Conservation (phyloP, 192 early-diverging fungal genomes). For the Entomortierella parvispora region DNA sequence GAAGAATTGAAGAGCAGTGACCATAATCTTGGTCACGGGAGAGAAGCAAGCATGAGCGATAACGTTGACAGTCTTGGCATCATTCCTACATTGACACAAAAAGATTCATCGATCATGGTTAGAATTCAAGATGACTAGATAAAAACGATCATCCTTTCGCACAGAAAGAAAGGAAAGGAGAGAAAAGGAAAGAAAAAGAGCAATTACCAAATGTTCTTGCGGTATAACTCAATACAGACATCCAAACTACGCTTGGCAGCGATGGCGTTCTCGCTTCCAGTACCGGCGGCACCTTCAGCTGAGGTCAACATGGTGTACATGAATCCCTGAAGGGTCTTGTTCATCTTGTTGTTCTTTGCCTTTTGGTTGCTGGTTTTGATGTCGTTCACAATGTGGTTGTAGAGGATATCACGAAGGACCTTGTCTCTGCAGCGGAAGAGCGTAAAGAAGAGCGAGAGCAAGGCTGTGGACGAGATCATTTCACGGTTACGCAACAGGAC, state of each 20-base stretch:
- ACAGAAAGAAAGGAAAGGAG: background rate
- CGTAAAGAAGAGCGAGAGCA: conserved; percentile 94
- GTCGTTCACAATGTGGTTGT: conserved; percentile 94
- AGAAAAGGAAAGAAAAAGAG: background rate
- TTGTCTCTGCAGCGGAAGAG: conserved; percentile 97
- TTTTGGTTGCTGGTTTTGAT: conserved; percentile 94
- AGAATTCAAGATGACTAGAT: too few species aligned
- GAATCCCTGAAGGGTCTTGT: conserved; percentile 96
- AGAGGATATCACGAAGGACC: conserved; percentile 85
- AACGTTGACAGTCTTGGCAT: conserved; percentile 98
- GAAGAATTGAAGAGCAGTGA: conserved; percentile 96
- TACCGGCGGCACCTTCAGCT: conserved; percentile 67
- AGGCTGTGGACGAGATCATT: conserved; percentile 63
- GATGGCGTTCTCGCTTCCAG: conserved; percentile 76
- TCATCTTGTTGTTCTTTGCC: conserved; percentile 96
- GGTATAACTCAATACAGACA: conserved; percentile 97
- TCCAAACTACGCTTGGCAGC: conserved; percentile 98
- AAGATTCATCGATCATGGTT: background rate
- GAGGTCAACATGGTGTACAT: conserved; percentile 97
- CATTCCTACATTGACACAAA: conserved; percentile 69
- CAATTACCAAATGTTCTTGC: conserved; percentile 90
- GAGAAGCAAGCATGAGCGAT: conserved; percentile 97
- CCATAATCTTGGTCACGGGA: conserved; percentile 88
- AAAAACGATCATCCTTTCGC: too few species aligned
- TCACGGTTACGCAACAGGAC: conserved; percentile 88